These are phyloP conservation scores for Favolaschia claudopus DNA, from an alignment of 768 basidiomycete genomes.

Conservation along the genomic window DNA sequence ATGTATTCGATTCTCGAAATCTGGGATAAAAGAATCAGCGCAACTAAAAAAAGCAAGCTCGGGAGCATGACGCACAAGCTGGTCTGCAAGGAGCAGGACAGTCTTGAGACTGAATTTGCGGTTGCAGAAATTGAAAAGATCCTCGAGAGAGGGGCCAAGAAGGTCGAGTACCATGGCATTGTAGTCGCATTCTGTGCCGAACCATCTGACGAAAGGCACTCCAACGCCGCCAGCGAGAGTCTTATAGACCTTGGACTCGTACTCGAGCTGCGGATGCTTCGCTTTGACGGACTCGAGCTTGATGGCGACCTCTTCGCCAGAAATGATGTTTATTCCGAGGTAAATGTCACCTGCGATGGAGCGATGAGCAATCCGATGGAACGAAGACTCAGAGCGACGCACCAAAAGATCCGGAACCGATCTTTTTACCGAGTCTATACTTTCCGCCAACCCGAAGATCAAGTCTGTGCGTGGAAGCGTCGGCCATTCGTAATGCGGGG, in stretches of 20 bases:
- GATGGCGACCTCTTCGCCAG: constrained; percentile 99
- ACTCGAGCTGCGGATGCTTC: constrained; percentile 99
- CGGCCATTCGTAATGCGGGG: constrained; percentile 59
- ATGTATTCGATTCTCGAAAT: constrained; percentile 99
- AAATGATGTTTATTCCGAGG: constrained; percentile 99
- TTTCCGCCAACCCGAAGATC: constrained; percentile 93
- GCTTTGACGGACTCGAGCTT: constrained; percentile 99
- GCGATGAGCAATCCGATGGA: constrained; percentile 10
- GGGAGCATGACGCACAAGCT: constrained; percentile 83
- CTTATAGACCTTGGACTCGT: constrained; percentile 96
- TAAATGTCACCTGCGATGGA: constrained; percentile 89
- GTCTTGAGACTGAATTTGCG: constrained; percentile 98
- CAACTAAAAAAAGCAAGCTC: constrained; percentile 31
- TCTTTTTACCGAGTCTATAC: constrained; percentile 99
- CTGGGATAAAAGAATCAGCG: constrained; percentile 49
- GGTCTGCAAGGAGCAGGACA: constrained; percentile 94
- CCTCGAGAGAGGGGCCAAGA: constrained; percentile 89
- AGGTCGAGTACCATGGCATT: constrained; percentile 99
- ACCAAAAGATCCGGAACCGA: constrained; percentile 98
- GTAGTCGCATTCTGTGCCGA: constrained; percentile 96
- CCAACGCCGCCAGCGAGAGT: constrained; percentile 99
- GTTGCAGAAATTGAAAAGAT: constrained; percentile 94
- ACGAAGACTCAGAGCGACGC: constrained; percentile 39
- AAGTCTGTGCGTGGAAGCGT: constrained; percentile 72
- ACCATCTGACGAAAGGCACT: constrained; percentile 97